Evolutionary conservation across 164 flowering plant genomes (phyloP).

Genomic region (Vitis riparia): DNA sequence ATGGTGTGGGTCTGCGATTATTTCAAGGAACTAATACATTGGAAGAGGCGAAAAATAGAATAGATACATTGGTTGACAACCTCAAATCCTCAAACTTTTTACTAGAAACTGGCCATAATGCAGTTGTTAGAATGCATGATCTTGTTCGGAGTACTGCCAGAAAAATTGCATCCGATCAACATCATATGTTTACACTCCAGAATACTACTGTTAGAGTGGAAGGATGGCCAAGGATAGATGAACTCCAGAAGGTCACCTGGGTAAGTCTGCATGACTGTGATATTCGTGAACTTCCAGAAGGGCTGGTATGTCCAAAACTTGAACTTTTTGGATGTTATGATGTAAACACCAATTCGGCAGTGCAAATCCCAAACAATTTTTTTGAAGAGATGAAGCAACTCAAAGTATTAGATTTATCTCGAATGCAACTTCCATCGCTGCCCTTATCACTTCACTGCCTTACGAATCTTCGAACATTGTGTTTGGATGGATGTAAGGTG

Average conservation of each 20-base stretch:
- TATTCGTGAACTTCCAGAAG: conserved; percentile 10
- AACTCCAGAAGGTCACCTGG: neutral
- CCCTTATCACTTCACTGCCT: conserved; percentile 5
- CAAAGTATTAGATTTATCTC: conserved; percentile 11
- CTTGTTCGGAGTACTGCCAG: no score
- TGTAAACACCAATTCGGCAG: no score
- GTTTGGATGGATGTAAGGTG: neutral
- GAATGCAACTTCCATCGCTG: neutral
- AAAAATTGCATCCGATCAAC: no score
- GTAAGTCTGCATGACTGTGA: neutral
- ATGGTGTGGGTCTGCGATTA: conserved; percentile 3
- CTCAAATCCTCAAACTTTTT: neutral
- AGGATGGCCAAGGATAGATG: neutral
- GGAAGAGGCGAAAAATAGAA: conserved; percentile 11
- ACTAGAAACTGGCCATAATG: no score
- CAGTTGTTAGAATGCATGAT: no score
- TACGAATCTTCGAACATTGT: conserved; percentile 12
- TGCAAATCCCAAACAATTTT: conserved; percentile 1
- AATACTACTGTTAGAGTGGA: no score
- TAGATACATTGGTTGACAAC: neutral
- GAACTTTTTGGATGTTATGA: neutral
- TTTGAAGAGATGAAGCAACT: conserved; percentile 17
- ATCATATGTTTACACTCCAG: neutral
- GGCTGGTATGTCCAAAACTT: conserved; percentile 10
- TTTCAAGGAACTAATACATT: neutral